Conservation (phyloP, 768 basidiomycete species). For the Kwoniella dejecticola region DNA sequence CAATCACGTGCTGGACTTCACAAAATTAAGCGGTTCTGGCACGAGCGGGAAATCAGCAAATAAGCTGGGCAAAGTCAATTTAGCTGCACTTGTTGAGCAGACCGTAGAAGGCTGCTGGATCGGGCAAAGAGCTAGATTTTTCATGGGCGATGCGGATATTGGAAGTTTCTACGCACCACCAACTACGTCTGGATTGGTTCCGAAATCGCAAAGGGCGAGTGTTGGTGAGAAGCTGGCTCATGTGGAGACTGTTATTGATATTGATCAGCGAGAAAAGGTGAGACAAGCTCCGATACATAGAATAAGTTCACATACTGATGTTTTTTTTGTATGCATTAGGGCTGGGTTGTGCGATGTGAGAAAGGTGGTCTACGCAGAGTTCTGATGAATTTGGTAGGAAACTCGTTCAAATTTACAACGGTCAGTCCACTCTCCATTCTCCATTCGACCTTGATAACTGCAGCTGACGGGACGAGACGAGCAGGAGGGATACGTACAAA, state of each 20-base stretch:
- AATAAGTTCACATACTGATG: conserved; percentile 1
- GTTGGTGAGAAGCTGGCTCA: conserved; percentile 55
- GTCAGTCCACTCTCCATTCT: conserved; percentile 57
- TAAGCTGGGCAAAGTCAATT: conserved; percentile 60
- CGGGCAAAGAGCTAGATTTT: conserved; percentile 78
- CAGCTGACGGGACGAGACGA: conserved; percentile 2
- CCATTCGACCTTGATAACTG: neutral
- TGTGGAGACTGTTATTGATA: conserved; percentile 87
- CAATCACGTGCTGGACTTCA: conserved; percentile 94
- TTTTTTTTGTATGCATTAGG: conserved; percentile 59
- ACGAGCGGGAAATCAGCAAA: conserved; percentile 58
- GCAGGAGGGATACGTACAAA: conserved; percentile 83
- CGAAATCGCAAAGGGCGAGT: conserved; percentile 52
- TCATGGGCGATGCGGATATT: conserved; percentile 73
- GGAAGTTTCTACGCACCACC: conserved; percentile 92
- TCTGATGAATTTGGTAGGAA: conserved; percentile 92
- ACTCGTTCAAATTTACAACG: conserved; percentile 87
- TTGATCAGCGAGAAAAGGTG: conserved; percentile 72
- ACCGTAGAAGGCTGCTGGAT: conserved; percentile 89
- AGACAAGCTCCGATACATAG: conserved; percentile 31
- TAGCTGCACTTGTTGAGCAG: conserved; percentile 52
- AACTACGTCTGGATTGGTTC: conserved; percentile 57
- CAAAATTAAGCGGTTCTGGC: conserved; percentile 74
- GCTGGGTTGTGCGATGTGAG: conserved; percentile 84
- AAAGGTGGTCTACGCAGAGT: conserved; percentile 89